Base-by-base conservation (phyloP, 2,329 filamentous ascomycete genomes). In the Phaeosphaeriaceae sp. region DNA sequence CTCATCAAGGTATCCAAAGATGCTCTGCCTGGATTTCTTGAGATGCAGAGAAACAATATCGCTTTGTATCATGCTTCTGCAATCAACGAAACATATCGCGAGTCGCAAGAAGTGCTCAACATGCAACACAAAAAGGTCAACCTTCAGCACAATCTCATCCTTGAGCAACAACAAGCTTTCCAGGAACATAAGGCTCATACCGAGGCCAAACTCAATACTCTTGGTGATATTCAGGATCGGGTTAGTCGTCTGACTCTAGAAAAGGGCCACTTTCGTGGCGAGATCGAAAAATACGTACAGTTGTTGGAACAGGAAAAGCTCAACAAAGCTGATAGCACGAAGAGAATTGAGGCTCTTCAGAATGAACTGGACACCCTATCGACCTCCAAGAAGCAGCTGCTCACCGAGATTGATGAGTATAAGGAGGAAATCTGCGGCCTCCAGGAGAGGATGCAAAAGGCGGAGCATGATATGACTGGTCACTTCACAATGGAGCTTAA, bases 1-100 rank as follows among this genome's bases (percentile, higher is more conserved):
- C 51, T 51, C 12, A 53, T 57, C 17, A 60, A 55, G 12, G 52
- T 56, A 0, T 49, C 61, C 11, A 64, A 63, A 15, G 30, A 46
- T 32, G 55, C 53, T n/a, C 33, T 68, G 6, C 62, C 67, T 6
- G 40, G 21, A 6, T 66, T 66, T 44, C 41, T 71, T 2, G 56
- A 68, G 32, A 66, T 63, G 47, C 67, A 70, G 46, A 59, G 64
- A 13, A 55, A 66, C 21, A 66, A 64, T 41, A 56, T 65, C 50
- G 58, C 53, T 20, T 48, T 70, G 4, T 58, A 64, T 28, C 61
- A 66, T 40, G 50, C 43, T 6, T 56, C 64, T 1, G 47, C 59
- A 40, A 40, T 68, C 42, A 65, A 65, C n/a, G 56, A 66, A 28
- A 58, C 52, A 4, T 56, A 66, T 13, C 52, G 41, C 7, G 57